A percentile compares a stretch with the other conserved stretches of the same genome.
These are phyloP conservation scores for Obba rivulosa DNA, from an alignment of 768 basidiomycete species.

Conservation along the genomic window DNA sequence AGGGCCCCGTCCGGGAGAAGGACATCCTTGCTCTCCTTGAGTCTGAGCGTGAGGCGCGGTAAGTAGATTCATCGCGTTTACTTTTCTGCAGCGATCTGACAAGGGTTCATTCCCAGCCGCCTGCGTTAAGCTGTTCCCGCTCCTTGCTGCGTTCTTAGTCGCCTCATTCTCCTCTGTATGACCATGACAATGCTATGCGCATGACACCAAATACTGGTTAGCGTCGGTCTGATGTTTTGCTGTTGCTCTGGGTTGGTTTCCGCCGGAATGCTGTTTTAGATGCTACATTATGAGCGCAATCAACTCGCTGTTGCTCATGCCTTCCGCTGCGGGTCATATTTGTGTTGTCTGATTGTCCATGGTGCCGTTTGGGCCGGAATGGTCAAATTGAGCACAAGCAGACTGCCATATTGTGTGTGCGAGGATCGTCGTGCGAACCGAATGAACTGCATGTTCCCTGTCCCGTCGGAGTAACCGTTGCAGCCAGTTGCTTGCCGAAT, in stretches of 20 bases:
- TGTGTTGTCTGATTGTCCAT: too few species aligned
- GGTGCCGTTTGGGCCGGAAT: too few species aligned
- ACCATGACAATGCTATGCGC: slow-evolving; percentile 19
- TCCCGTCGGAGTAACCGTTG: too few species aligned
- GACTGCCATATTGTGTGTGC: too few species aligned
- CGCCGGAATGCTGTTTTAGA: not conserved
- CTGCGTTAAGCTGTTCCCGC: slow-evolving; percentile 14
- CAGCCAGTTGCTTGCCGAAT: too few species aligned
- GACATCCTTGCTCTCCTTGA: slow-evolving; percentile 97
- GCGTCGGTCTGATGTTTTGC: not conserved
- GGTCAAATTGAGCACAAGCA: too few species aligned
- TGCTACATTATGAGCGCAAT: too few species aligned
- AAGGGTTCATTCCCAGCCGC: slow-evolving; percentile 9
- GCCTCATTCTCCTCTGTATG: slow-evolving; percentile 13
- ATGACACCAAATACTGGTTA: slow-evolving; percentile 4
- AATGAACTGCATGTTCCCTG: too few species aligned
- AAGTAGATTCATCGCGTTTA: slow-evolving; percentile 29
- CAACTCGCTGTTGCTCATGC: too few species aligned
- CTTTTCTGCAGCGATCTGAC: not conserved
- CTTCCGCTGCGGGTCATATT: too few species aligned
- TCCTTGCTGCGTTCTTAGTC: slow-evolving; percentile 12
- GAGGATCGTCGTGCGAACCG: too few species aligned
- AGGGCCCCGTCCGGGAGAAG: slow-evolving; percentile 93
- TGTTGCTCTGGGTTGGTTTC: not conserved
- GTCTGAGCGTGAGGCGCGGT: slow-evolving; percentile 99